A percentile compares a stretch with the other conserved stretches of the same genome.
Conservation (phyloP, 2,329 filamentous ascomycete species). For the Pseudogymnoascus sp. region DNA sequence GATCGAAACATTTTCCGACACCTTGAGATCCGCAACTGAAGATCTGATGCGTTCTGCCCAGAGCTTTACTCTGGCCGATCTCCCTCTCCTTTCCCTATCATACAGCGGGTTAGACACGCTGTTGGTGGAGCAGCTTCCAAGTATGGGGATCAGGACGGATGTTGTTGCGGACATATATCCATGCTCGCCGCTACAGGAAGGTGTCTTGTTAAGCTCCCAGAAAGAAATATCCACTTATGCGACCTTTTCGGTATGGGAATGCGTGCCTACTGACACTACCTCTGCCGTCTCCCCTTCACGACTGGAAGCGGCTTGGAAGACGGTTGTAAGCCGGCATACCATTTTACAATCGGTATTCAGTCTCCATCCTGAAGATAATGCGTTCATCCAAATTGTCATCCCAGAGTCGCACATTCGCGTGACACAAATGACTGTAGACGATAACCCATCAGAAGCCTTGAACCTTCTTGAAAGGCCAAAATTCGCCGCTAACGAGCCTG, state of each 20-base stretch:
- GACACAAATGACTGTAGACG: not conserved
- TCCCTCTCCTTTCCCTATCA: constrained; percentile 37
- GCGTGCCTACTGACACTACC: constrained; percentile 17
- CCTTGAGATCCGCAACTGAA: not conserved
- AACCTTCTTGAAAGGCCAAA: not conserved
- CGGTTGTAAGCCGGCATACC: constrained; percentile 1
- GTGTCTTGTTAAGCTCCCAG: constrained; percentile 22
- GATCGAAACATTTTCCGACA: constrained; percentile 4
- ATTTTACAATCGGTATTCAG: constrained; percentile 1
- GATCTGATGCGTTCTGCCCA: not conserved
- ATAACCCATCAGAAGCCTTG: not conserved
- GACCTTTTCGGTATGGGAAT: constrained; percentile 21
- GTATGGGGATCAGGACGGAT: constrained; percentile 14
- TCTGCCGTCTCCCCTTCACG: constrained; percentile 29
- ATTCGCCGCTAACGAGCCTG: not conserved
- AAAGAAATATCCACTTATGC: constrained; percentile 9
- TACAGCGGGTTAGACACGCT: constrained; percentile 36
- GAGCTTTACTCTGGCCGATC: constrained; percentile 35
- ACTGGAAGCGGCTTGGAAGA: not conserved
- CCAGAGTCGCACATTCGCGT: not conserved
- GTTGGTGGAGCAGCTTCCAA: not conserved
- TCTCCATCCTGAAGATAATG: not conserved
- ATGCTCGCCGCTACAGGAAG: constrained; percentile 30
- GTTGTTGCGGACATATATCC: constrained; percentile 33
- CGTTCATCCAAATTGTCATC: not conserved